phyloP scores from a whole-genome alignment of 805 yeast genomes.

The Schizosaccharomyces octosporus region DNA sequence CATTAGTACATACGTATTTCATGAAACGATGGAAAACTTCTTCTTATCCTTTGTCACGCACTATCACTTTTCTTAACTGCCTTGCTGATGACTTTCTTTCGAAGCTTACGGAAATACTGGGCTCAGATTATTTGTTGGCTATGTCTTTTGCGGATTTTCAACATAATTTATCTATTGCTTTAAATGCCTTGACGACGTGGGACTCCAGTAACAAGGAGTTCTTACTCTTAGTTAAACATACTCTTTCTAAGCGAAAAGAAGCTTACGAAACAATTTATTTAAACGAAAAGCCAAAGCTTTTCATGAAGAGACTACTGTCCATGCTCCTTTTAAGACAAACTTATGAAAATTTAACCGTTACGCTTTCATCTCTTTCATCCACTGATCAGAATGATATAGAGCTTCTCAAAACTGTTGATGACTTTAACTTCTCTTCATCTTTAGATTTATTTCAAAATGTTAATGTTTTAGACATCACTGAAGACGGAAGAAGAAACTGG shows the following conservation, averaged over 20 bases:
- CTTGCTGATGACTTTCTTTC: background rate
- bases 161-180: background rate
- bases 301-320: no score
- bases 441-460: no score
- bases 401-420: no score
- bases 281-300: no score
- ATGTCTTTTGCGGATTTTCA: background rate
- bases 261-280: background rate
- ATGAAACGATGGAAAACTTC: slow-evolving; percentile 3
- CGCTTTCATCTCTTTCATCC: no score
- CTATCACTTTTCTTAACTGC: background rate
- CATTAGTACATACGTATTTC: slow-evolving; percentile 31
- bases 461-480: no score
- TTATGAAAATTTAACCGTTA: no score
- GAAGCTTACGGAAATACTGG: background rate
- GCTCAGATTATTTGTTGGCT: background rate
- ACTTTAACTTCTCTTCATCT: no score
- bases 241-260: background rate
- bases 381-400: no score
- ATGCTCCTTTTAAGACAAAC: no score
- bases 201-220: background rate
- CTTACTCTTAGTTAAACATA: background rate
- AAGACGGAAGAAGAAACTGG: no score
- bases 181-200: background rate
- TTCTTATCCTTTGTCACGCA: background rate